These are phyloP conservation scores for Leccinum truebloodii DNA, from an alignment of 768 basidiomycete species.

Conservation along the genomic window DNA sequence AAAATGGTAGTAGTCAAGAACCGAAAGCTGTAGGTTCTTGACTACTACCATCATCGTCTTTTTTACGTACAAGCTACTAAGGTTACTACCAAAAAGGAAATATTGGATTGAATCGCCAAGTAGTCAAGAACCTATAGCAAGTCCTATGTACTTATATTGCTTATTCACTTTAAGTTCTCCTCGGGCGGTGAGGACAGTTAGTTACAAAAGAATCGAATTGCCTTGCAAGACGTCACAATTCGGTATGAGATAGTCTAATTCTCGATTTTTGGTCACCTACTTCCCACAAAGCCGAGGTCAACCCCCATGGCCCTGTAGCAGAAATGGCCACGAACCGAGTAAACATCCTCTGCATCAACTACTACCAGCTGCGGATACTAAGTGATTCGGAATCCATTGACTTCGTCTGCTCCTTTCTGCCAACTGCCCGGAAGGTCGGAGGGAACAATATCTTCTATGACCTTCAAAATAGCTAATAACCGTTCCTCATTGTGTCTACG, in stretches of 20 bases:
- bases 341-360: neutral
- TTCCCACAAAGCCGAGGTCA: slow-evolving; percentile 9
- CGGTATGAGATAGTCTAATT: neutral
- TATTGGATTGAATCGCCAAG: neutral
- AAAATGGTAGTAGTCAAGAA: neutral
- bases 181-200: no score
- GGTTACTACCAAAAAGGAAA: neutral
- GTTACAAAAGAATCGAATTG: neutral
- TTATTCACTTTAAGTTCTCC: no score
- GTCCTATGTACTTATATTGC: neutral
- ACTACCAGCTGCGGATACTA: neutral
- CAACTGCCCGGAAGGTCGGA: slow-evolving; percentile 14
- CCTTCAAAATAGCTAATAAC: slow-evolving; percentile 44
- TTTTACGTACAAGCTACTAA: neutral
- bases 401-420: slow-evolving; percentile 8
- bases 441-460: slow-evolving; percentile 36
- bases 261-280: slow-evolving; percentile 11
- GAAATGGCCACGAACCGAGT: slow-evolving; percentile 15
- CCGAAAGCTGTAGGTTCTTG: neutral
- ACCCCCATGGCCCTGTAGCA: slow-evolving; percentile 5
- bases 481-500: slow-evolving; percentile 52
- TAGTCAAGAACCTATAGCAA: neutral
- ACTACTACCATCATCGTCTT: neutral
- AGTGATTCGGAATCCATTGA: slow-evolving; percentile 11
- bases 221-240: neutral